phyloP scores from a whole-genome alignment of 78 protist genomes.

The Acrasis kona region DNA sequence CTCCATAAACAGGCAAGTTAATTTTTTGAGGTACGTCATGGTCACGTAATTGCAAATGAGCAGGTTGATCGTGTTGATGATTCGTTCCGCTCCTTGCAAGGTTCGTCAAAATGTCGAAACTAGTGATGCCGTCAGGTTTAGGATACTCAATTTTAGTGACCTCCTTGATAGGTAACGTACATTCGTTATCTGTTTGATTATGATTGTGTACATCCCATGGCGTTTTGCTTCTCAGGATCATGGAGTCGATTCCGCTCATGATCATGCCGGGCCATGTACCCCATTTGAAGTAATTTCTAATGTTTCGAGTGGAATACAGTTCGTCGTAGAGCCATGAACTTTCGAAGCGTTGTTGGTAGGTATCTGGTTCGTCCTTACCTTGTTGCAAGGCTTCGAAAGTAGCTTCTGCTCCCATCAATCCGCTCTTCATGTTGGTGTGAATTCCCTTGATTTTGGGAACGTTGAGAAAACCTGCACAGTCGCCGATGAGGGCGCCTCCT shows the following conservation, averaged over 20 bases:
- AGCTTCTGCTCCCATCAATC: conserved; percentile 80
- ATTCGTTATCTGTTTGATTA: conserved; percentile 35
- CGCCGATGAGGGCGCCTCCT: conserved; percentile 79
- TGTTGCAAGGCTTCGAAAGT: conserved; percentile 16
- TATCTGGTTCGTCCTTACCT: not conserved
- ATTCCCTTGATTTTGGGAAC: conserved; percentile 92
- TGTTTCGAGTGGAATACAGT: conserved; percentile 65
- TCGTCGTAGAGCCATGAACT: conserved; percentile 81
- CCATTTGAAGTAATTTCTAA: conserved; percentile 64
- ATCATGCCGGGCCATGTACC: conserved; percentile 51
- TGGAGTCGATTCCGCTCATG: conserved; percentile 45
- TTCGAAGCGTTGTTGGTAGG: conserved; percentile 38
- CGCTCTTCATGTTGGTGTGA: conserved; percentile 94
- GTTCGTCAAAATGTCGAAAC: conserved; percentile 84
- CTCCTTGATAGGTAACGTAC: conserved; percentile 50
- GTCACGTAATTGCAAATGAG: conserved; percentile 48
- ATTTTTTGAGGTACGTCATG: conserved; percentile 20
- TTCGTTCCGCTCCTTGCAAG: conserved; percentile 75
- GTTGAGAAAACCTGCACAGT: conserved; percentile 91
- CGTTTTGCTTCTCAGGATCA: conserved; percentile 49
- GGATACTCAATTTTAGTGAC: conserved; percentile 69
- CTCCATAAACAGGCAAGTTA: conserved; percentile 61
- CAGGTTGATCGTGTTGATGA: conserved; percentile 91
- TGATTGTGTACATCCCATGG: conserved; percentile 63
- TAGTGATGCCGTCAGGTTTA: conserved; percentile 83